Conservation (phyloP, 2,329 filamentous ascomycete species). For the Hirsutella rhossiliensis region DNA sequence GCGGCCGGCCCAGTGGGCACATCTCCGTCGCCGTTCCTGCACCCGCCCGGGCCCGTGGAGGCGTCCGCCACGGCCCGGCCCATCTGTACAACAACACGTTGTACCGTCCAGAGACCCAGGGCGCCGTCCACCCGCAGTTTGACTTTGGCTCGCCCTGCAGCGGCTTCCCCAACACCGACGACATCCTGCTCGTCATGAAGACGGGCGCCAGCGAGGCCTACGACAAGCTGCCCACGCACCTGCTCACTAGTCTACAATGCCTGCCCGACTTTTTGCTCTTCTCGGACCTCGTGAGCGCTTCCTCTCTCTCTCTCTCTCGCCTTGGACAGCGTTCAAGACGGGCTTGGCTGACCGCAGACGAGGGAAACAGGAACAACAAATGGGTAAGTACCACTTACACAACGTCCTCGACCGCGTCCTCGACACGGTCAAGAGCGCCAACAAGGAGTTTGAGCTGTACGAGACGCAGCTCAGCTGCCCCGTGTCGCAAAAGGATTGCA, state of each 20-base stretch:
- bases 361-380: slow-evolving; percentile 34
- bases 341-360: background rate
- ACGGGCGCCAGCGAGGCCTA: slow-evolving; percentile 45
- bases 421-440: slow-evolving; percentile 22
- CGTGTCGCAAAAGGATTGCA: slow-evolving; percentile 32
- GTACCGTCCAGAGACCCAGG: slow-evolving; percentile 22
- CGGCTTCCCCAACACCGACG: slow-evolving; percentile 28
- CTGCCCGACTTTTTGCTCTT: slow-evolving; percentile 44
- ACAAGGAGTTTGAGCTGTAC: slow-evolving; percentile 34
- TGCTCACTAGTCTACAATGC: slow-evolving; percentile 41
- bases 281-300: slow-evolving; percentile 31
- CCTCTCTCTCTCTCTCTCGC: background rate
- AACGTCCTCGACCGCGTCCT: slow-evolving; percentile 27
- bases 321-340: background rate
- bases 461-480: slow-evolving; percentile 32
- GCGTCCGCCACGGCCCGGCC: slow-evolving; percentile 22
- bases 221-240: slow-evolving; percentile 41
- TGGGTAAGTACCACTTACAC: slow-evolving; percentile 31
- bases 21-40: background rate
- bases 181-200: slow-evolving; percentile 42
- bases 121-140: slow-evolving; percentile 18
- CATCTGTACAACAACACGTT: slow-evolving; percentile 10
- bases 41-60: background rate
- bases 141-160: slow-evolving; percentile 26
- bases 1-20: background rate